These are phyloP conservation scores for Pythium biforme DNA, from an alignment of 352 stramenopile species.

Conservation along the genomic window DNA sequence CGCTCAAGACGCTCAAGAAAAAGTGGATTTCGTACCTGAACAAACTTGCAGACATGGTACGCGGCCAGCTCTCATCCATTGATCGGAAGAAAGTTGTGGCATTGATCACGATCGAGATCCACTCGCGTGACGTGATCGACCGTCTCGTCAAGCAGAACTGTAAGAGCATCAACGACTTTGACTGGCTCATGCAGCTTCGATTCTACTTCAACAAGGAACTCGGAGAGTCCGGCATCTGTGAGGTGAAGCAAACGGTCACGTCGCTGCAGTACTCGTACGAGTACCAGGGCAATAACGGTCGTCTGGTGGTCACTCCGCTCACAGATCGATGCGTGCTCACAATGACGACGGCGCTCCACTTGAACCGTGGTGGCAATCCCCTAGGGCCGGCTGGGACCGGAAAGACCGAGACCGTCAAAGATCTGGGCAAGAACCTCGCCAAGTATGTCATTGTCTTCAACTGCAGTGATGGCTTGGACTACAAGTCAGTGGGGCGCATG, in stretches of 20 bases:
- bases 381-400: constrained; percentile 90
- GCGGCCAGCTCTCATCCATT: constrained; percentile 82
- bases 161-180: constrained; percentile 90
- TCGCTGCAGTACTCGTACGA: constrained; percentile 86
- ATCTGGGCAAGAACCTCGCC: constrained; percentile 92
- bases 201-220: constrained; percentile 89
- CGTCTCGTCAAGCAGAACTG: constrained; percentile 93
- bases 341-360: constrained; percentile 90
- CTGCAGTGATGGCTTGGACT: constrained; percentile 93
- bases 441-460: constrained; percentile 96
- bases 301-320: constrained; percentile 91
- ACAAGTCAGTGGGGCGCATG: constrained; percentile 93
- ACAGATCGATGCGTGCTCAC: constrained; percentile 93
- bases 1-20: constrained; percentile 91
- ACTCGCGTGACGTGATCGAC: constrained; percentile 95
- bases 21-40: constrained; percentile 94
- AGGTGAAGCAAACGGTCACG: constrained; percentile 86
- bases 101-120: constrained; percentile 97
- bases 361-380: constrained; percentile 91
- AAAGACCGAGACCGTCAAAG: constrained; percentile 95
- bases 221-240: constrained; percentile 77
- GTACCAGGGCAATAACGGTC: constrained; percentile 86
- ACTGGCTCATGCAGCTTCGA: constrained; percentile 87
- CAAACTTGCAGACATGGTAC: constrained; percentile 93
- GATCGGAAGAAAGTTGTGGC: constrained; percentile 96